Base-by-base conservation (phyloP, 2,329 filamentous ascomycete species). In the Clonostachys solani region DNA sequence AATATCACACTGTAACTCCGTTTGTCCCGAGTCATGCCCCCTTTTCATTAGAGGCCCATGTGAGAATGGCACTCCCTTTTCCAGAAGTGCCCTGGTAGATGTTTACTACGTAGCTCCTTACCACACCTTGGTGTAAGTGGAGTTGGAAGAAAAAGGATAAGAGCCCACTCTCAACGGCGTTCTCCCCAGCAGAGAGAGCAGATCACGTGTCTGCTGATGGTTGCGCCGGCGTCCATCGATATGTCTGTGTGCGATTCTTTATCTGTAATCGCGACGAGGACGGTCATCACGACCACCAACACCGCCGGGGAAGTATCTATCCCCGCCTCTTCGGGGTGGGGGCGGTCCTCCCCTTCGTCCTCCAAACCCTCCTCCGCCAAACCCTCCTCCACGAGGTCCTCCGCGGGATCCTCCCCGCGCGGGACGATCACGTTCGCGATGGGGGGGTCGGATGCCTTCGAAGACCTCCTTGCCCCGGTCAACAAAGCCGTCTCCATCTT, bases 381-480 rank as follows among this genome's bases (percentile, higher is more conserved):
- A 52, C 13, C 50, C 49, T 10, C 56, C 44, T 41, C 62, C 52
- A 8, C 57, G 49, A 9, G 56, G 52, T 12, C 53, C 48, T 58
- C 57, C 47, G 55, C 58, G 46, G 57, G 60, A 34, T 68, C 67
- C 59, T 65, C 69, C 44, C 54, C 68, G 57, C 12, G 56, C 49
- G 15, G 51, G 58, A 12, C 62, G 56, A 56, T 80, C 75, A 8
- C 77, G 68, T 56, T 80, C 75, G 10, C 77, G 68, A 50, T 79
- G 74, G 2, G 81, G 81, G 19, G 80, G 81, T 19, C 81, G 71
- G 50, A 86, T 83, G 15, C 81, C 81, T 43, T 81, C 68, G 58
- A 85, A 85, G 36, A 84, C 81, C 61, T 91, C 87, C 15, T 81
- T 81, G 13, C 87, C 87, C 46, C 84, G 76, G 61, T 91, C 86